Base-by-base conservation (phyloP, 257 asterid genomes). In the Lantana camara region DNA sequence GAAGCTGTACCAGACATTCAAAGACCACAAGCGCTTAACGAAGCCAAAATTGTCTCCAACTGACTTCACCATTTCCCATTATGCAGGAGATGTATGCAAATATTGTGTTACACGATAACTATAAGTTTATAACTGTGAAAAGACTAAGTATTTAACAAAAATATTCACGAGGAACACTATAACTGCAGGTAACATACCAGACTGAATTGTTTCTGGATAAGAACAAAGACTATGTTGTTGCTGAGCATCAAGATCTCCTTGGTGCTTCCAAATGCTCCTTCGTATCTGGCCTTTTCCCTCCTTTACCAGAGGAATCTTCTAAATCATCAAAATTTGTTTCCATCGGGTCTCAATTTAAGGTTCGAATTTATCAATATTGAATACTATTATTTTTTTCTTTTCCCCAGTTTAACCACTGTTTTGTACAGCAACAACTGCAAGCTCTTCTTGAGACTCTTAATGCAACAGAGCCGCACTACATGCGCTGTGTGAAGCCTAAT, bases 401-500 rank as follows among this genome's bases (percentile, higher is more conserved):
- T 34, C 12, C 34, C 63, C 53, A 61, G 15, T 51, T 66, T 73
- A 35, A 67, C 41, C 45, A 15, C 29, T 51, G 14, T 49, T 22
- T 2, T 66, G 40, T 73, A 45, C 80, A 87, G 92, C 83, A 71
- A 75, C 95, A 87, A 80, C 76, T 87, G 72, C 95, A 87, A 82
- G 38, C 86, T 62, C 77, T 87, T 75, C 82, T 87, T 58, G 92
- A 87, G 82, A 87, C 90, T 17, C 92, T 87, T 15, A 80, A 60
- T 71, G 78, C 83, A 34, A 80, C 92, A 16, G 90, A 87, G 75
- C 95, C 95, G 22, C 95, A 84, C 65, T 87, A 87, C 16, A 53
- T 87, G 53, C 88, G 95, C 40, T 87, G 95, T 45, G 85, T 87
- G 66, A 87, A 87, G 70, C 95, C 95, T 66, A 87, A 87, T 75